Conservation (phyloP, 148 eudicot genomes). For the Vaccinium darrowii region DNA sequence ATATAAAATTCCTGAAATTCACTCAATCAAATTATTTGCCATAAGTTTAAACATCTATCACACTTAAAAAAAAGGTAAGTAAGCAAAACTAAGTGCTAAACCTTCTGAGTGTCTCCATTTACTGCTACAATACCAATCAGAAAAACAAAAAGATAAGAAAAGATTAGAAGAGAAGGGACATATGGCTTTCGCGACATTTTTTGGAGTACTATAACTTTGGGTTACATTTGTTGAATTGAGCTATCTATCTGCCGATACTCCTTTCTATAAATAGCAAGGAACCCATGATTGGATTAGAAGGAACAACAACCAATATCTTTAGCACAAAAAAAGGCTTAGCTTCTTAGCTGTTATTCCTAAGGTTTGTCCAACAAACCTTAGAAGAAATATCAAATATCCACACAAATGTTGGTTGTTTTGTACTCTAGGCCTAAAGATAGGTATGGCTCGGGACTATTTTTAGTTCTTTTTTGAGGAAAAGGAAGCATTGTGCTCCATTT, state of each 20-base stretch:
- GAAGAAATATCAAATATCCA: slow-evolving; percentile 25
- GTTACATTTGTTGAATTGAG: neutral
- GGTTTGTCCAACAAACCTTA: slow-evolving; percentile 28
- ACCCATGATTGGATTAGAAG: neutral
- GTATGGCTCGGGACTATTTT: slow-evolving; percentile 6
- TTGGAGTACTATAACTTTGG: slow-evolving; percentile 5
- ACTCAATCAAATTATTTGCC: slow-evolving; percentile 1
- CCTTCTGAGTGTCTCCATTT: slow-evolving; percentile 27
- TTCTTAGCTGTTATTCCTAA: slow-evolving; percentile 22
- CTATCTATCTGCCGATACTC: neutral
- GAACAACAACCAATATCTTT: neutral
- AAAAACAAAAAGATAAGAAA: slow-evolving; percentile 10
- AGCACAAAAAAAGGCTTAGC: slow-evolving; percentile 19
- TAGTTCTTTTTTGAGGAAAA: neutral
- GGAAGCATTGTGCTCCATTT: slow-evolving; percentile 9
- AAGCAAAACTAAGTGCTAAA: neutral
- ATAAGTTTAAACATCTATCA: neutral
- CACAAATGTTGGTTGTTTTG: slow-evolving; percentile 18
- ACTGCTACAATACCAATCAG: slow-evolving; percentile 17
- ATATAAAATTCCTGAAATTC: slow-evolving; percentile 71
- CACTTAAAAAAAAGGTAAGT: neutral
- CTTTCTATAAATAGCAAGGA: slow-evolving; percentile 17
- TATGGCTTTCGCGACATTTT: slow-evolving; percentile 18
- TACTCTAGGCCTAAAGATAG: slow-evolving; percentile 7
- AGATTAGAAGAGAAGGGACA: neutral